phyloP scores from a whole-genome alignment of 768 basidiomycete genomes.

The Agaricus sinodeliciosus region DNA sequence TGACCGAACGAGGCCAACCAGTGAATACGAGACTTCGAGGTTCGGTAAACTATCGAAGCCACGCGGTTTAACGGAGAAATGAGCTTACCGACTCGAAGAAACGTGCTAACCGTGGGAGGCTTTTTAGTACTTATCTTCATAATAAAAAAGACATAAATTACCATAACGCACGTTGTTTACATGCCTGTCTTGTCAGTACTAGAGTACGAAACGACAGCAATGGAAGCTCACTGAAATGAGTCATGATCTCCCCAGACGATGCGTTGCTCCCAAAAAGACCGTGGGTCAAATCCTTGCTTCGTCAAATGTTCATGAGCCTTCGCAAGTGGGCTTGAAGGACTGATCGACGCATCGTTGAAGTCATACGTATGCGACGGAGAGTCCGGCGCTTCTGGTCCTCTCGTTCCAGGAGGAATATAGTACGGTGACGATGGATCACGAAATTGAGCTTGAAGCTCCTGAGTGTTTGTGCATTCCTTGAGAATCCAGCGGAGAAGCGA shows the following conservation, averaged over 20 bases:
- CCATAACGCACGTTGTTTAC: constrained; percentile 75
- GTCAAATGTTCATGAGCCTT: constrained; percentile 38
- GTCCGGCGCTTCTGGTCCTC: constrained; percentile 56
- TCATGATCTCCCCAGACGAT: constrained; percentile 82
- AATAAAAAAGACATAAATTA: constrained; percentile 22
- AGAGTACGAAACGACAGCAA: not conserved
- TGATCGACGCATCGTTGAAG: constrained; percentile 6
- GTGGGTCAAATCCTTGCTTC: constrained; percentile 47
- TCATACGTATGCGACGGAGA: constrained; percentile 21
- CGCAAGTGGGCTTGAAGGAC: constrained; percentile 16
- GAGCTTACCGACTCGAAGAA: constrained; percentile 62
- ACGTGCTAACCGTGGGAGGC: constrained; percentile 33
- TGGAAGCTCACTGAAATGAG: constrained; percentile 57
- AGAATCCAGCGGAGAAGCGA: not conserved
- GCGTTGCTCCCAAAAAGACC: constrained; percentile 70
- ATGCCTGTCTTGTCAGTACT: constrained; percentile 37
- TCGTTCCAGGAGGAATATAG: constrained; percentile 50
- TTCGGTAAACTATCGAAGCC: not conserved
- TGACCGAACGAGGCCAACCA: constrained; percentile 57
- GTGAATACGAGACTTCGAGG: constrained; percentile 54
- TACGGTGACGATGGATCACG: constrained; percentile 61
- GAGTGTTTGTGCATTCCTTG: not conserved
- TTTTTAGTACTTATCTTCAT: not conserved
- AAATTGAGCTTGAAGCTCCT: constrained; percentile 61
- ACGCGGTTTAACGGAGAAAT: not conserved